Evolutionary conservation across 371 early-diverging fungal genomes (phyloP).

Genomic region (Mucor plumbeus): DNA sequence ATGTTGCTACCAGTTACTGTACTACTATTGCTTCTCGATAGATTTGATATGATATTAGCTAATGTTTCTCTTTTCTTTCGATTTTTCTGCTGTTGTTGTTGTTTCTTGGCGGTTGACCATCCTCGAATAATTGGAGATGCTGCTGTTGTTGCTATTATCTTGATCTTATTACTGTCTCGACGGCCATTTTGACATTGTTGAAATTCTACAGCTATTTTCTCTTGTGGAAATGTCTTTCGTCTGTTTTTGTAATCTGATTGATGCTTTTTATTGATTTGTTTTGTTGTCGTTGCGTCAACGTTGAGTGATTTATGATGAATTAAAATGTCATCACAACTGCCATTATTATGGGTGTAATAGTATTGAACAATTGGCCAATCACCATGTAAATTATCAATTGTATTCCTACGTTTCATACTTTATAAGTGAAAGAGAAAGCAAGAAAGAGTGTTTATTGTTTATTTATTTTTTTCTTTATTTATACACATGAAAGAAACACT

Average conservation of each 20-base stretch:
- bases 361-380: conserved; percentile 19
- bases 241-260: neutral
- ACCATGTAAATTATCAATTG: neutral
- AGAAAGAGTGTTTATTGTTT: conserved; percentile 1
- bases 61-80: conserved; percentile 17
- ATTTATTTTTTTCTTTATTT: neutral
- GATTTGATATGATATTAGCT: conserved; percentile 4
- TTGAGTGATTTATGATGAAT: neutral
- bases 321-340: conserved; percentile 22
- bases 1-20: neutral
- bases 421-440: conserved; percentile 3
- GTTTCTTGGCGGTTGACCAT: neutral
- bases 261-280: neutral
- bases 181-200: neutral
- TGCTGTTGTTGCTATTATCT: neutral
- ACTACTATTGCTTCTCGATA: conserved; percentile 5
- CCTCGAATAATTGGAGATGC: neutral
- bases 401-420: conserved; percentile 15
- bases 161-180: neutral
- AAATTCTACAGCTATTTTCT: neutral
- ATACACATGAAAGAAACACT: neutral
- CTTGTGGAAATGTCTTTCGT: neutral
- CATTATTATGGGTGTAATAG: conserved; percentile 26
- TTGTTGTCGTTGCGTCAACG: neutral
- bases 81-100: neutral